phyloP scores from a whole-genome alignment of 73 alveolate genomes.

The Uronychia setigera region DNA sequence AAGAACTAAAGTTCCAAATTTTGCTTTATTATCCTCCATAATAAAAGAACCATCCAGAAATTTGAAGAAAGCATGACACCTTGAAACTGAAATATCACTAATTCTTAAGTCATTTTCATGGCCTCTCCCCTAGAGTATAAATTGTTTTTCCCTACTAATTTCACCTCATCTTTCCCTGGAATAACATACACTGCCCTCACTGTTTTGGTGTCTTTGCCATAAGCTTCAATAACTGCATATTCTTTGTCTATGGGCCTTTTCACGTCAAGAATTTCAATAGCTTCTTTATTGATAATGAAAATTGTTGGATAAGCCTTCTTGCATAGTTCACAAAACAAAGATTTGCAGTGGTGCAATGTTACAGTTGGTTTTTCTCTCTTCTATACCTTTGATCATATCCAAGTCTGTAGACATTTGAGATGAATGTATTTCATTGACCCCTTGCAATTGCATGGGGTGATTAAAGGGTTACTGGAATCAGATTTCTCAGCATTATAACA shows the following conservation, averaged over 20 bases:
- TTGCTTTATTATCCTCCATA: constrained; percentile 77
- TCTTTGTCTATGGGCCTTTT: constrained; percentile 23
- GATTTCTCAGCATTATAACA: not conserved
- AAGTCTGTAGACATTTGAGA: constrained; percentile 6
- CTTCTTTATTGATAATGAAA: constrained; percentile 43
- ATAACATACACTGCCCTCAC: not conserved
- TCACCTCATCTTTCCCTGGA: not conserved
- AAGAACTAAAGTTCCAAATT: constrained; percentile 85
- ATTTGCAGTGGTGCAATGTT: constrained; percentile 20
- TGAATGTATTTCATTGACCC: constrained; percentile 91
- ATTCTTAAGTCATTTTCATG: constrained; percentile 74
- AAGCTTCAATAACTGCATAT: not conserved
- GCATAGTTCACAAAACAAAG: constrained; percentile 78
- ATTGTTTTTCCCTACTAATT: not conserved
- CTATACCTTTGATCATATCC: not conserved
- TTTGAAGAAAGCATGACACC: constrained; percentile 74
- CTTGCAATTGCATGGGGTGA: constrained; percentile 86
- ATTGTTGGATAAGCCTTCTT: constrained; percentile 59
- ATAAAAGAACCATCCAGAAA: constrained; percentile 47
- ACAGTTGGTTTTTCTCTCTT: not conserved
- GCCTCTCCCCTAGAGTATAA: constrained; percentile 77
- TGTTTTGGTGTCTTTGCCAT: not conserved
- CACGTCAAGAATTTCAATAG: constrained; percentile 55
- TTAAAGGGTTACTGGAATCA: constrained; percentile 34
- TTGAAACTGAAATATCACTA: constrained; percentile 80